These are phyloP conservation scores for Trichophyton schoenleinii DNA, from an alignment of 2,329 filamentous ascomycete species.

Conservation along the genomic window DNA sequence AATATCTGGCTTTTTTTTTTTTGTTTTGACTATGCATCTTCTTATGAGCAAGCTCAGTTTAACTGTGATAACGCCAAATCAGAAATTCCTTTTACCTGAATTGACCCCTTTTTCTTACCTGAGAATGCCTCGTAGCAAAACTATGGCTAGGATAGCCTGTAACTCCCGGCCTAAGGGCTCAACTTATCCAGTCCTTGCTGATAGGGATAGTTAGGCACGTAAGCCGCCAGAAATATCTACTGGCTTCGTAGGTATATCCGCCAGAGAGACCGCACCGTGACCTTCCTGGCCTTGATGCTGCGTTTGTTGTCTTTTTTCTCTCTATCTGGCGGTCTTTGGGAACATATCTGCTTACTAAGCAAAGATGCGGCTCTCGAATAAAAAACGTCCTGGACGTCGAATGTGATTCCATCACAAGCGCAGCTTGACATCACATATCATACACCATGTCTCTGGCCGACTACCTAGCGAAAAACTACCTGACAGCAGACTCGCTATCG, in stretches of 20 bases:
- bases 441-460: constrained; percentile 47
- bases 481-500: constrained; percentile 48
- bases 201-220: not conserved
- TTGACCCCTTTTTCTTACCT: not conserved
- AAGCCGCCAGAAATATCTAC: not conserved
- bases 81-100: not conserved
- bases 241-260: not conserved
- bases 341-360: not conserved
- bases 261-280: not conserved
- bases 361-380: not conserved
- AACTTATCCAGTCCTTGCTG: not conserved
- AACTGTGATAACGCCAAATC: not conserved
- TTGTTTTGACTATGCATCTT: too few species aligned
- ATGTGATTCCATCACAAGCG: not conserved
- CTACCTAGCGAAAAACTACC: constrained; percentile 86
- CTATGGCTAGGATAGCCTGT: too few species aligned
- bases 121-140: not conserved
- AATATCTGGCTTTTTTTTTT: too few species aligned
- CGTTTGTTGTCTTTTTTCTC: not conserved
- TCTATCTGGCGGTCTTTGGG: not conserved
- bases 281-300: not conserved
- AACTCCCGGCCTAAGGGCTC: too few species aligned
- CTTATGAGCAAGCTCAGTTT: not conserved
- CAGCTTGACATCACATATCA: not conserved
- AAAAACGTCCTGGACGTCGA: not conserved